Conservation (phyloP, 345 rosid genomes). For the Gossypium sturtianum region DNA sequence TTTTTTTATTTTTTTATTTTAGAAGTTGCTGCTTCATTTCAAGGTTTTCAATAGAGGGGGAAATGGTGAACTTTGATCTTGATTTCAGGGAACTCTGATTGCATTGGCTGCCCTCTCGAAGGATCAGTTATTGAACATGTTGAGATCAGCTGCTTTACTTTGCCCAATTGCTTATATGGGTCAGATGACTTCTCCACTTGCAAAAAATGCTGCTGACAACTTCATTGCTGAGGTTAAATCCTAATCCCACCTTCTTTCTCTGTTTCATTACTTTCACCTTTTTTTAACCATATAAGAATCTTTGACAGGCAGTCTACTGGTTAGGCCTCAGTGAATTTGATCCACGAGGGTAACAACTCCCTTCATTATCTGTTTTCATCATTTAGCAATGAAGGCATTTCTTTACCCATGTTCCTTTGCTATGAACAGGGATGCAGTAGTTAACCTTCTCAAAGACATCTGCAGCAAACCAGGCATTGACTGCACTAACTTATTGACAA, state of each 20-base stretch:
- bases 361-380: neutral
- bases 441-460: constrained; percentile 25
- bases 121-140: constrained; percentile 24
- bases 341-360: constrained; percentile 32
- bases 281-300: neutral
- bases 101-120: constrained; percentile 48
- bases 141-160: constrained; percentile 50
- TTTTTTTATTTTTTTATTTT: no score
- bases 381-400: neutral
- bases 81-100: constrained; percentile 42
- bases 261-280: no score
- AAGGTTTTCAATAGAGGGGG: neutral
- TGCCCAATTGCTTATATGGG: constrained; percentile 46
- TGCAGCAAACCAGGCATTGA: constrained; percentile 37
- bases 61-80: neutral
- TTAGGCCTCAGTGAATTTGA: constrained; percentile 37
- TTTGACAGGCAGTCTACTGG: constrained; percentile 31
- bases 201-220: constrained; percentile 28
- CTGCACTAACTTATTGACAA: constrained; percentile 37
- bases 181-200: constrained; percentile 39
- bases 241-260: neutral
- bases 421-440: constrained; percentile 29
- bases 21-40: neutral
- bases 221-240: constrained; percentile 40
- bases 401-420: neutral